Evolutionary conservation across 1,284 basidiomycete species (phyloP).

Genomic region (Gomphus sp.): DNA sequence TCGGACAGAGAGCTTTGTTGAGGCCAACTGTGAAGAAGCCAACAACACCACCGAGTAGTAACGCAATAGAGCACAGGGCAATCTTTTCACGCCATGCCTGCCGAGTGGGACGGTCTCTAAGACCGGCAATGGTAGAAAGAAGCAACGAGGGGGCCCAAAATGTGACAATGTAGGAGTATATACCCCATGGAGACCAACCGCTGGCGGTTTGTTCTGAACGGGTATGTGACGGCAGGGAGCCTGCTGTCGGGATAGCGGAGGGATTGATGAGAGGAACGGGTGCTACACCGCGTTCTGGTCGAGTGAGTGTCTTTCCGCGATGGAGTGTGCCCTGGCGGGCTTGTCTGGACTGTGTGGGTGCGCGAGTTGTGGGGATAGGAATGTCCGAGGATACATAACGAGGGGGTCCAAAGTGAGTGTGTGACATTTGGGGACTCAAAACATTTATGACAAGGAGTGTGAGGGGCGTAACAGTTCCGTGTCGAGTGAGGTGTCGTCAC

Average conservation of each 20-base stretch:
- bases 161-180: conserved; percentile 74
- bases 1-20: conserved; percentile 86
- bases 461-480: neutral
- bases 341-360: conserved; percentile 25
- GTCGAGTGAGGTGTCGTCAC: neutral
- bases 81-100: conserved; percentile 99
- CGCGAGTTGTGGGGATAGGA: conserved; percentile 58
- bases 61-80: conserved; percentile 81
- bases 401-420: conserved; percentile 40
- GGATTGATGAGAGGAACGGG: conserved; percentile 91
- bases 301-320: conserved; percentile 90
- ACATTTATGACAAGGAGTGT: neutral
- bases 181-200: conserved; percentile 70
- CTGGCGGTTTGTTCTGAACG: conserved; percentile 26
- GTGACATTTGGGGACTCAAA: conserved; percentile 3
- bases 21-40: conserved; percentile 95
- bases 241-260: conserved; percentile 29
- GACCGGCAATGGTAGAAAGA: conserved; percentile 66
- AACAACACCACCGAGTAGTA: conserved; percentile 69
- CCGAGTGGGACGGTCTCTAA: conserved; percentile 67
- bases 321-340: conserved; percentile 50
- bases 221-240: conserved; percentile 22
- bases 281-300: conserved; percentile 90
- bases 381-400: conserved; percentile 52
- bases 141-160: conserved; percentile 87